Evolutionary conservation across 1,284 basidiomycete genomes (phyloP), one percentile per base, ranked within the genome.

Genomic region (Meira miltonrushii): DNA sequence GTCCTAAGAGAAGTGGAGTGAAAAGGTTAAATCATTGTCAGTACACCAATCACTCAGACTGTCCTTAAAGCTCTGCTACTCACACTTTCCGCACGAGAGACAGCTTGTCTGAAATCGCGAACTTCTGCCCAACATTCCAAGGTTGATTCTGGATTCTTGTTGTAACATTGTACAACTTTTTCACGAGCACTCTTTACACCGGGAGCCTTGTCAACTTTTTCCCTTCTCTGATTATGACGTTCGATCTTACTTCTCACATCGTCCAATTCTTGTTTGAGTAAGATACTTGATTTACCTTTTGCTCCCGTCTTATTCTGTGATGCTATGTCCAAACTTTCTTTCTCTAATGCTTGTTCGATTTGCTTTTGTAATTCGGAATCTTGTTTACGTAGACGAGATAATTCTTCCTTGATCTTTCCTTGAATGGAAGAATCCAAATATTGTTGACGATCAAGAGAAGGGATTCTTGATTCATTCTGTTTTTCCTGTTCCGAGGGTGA

Each of bases 81-180:
- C 55, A 84, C 85, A 77, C 83, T 81, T 78, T 92, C 89, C 69
- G 88, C 81, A 54, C 82, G 79, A 11, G 83, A 82, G 15, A 91
- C 87, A 1, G 87, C 84, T 37, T 81, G 72, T 72, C 86, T 90
- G 81, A 92, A 92, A 19, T 82, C 82, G n/a, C 80, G 79, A 4
- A 89, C 88, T 71, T 89, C 84, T 62, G 81, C 82, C 86, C 86
- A 89, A 78, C 89, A 92, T 66, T 90, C 84, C 44, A 92, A 79
- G 21, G 88, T 82, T 5, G 82, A 84, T 0, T 80, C 79, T 5
- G 81, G 76, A 70, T 89, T 43, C 23, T 56, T 39, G 12, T 56
- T 56, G 55, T 90, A 91, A 77, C 89, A 92, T 47, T 83, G 80
- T 4, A 85, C 81, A 37, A 91, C 82, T 21, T 83, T 84, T 62